A percentile compares a stretch with the other conserved stretches of the same genome.
Evolutionary conservation across 2,329 filamentous ascomycete genomes (phyloP).

Genomic region (Orbilia brochopaga): DNA sequence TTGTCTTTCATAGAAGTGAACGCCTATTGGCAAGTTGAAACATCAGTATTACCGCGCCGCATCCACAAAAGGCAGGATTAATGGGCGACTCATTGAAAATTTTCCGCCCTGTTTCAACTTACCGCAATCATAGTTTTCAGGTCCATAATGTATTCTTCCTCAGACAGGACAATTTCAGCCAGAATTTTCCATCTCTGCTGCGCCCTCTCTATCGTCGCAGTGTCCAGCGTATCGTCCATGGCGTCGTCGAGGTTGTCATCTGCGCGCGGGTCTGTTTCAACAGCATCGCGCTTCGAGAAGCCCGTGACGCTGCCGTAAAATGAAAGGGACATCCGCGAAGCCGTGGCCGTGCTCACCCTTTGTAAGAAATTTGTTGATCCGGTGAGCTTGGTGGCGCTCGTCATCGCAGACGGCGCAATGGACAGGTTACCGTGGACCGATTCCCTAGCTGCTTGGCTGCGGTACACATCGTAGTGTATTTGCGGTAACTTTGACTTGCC

Average conservation of each 20-base stretch:
- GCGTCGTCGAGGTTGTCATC: slow-evolving; percentile 14
- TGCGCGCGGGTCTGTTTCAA: slow-evolving; percentile 13
- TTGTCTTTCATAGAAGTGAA: slow-evolving; percentile 33
- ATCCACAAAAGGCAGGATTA: background rate
- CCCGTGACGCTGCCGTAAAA: slow-evolving; percentile 44
- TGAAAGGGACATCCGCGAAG: slow-evolving; percentile 40
- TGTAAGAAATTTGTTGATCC: slow-evolving; percentile 44
- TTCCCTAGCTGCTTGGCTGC: slow-evolving; percentile 34
- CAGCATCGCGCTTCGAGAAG: slow-evolving; percentile 24
- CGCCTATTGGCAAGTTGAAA: slow-evolving; percentile 15
- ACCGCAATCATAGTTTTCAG: slow-evolving; percentile 48
- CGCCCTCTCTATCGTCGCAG: slow-evolving; percentile 42
- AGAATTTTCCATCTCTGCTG: slow-evolving; percentile 48
- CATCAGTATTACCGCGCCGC: slow-evolving; percentile 12
- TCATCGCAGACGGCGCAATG: slow-evolving; percentile 44
- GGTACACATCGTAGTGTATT: slow-evolving; percentile 47
- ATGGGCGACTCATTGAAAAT: background rate
- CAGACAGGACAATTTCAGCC: slow-evolving; percentile 42
- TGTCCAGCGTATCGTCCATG: slow-evolving; percentile 37
- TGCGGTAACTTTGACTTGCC: slow-evolving; percentile 46
- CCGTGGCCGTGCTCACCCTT: slow-evolving; percentile 40
- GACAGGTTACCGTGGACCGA: slow-evolving; percentile 46
- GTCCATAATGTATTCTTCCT: slow-evolving; percentile 49
- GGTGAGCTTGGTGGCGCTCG: slow-evolving; percentile 43
- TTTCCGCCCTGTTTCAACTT: slow-evolving; percentile 2